These are phyloP conservation scores for Citrus unshiu DNA, from an alignment of 345 rosid genomes.

Conservation along the genomic window DNA sequence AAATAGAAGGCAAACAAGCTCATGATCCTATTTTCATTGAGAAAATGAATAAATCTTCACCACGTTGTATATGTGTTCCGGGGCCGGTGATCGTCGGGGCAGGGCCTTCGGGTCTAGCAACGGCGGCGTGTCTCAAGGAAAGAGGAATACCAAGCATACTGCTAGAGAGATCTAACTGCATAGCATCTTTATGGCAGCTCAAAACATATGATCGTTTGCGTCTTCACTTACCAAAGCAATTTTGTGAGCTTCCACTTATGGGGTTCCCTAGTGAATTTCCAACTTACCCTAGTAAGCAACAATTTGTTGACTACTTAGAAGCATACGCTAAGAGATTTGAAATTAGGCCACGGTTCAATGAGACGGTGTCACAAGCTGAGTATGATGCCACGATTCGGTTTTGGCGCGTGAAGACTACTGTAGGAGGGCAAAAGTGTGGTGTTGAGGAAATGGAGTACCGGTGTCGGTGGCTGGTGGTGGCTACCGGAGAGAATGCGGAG, in stretches of 20 bases:
- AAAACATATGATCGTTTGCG: slow-evolving; percentile 75
- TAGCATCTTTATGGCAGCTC: slow-evolving; percentile 81
- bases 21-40: slow-evolving; percentile 56
- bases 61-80: slow-evolving; percentile 22
- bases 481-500: slow-evolving; percentile 97
- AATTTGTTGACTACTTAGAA: slow-evolving; percentile 64
- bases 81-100: slow-evolving; percentile 77
- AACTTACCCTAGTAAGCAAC: slow-evolving; percentile 68
- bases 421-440: slow-evolving; percentile 17
- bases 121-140: slow-evolving; percentile 64
- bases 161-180: slow-evolving; percentile 68
- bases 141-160: slow-evolving; percentile 41
- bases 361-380: slow-evolving; percentile 49
- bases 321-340: slow-evolving; percentile 38
- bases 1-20: slow-evolving; percentile 72
- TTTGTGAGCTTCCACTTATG: slow-evolving; percentile 76
- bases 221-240: slow-evolving; percentile 77
- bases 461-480: slow-evolving; percentile 78
- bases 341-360: slow-evolving; percentile 51
- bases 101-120: slow-evolving; percentile 78
- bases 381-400: slow-evolving; percentile 37
- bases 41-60: slow-evolving; percentile 22
- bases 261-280: slow-evolving; percentile 59
- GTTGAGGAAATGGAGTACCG: slow-evolving; percentile 38
- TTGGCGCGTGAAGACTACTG: slow-evolving; percentile 53